Conservation (phyloP, 2,329 filamentous ascomycete species). For the Xylariaceae sp. region DNA sequence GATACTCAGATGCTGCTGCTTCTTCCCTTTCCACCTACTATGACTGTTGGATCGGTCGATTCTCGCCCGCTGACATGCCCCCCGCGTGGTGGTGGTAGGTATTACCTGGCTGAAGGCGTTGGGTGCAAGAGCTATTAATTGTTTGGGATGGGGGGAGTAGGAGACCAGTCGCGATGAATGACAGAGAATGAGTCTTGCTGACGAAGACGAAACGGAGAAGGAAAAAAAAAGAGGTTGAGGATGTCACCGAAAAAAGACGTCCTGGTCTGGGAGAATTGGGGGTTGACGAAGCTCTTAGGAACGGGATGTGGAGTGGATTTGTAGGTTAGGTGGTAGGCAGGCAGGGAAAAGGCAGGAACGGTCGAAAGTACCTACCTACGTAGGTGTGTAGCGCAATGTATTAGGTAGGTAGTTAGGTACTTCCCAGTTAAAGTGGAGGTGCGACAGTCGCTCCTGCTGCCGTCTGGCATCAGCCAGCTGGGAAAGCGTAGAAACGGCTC, state of each 20-base stretch:
- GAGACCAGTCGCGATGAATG: constrained; percentile 10
- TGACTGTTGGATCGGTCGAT: constrained; percentile 15
- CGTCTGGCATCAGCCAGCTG: too few species aligned
- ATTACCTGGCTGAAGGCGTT: constrained; percentile 9
- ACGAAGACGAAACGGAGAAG: not conserved
- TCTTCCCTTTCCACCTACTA: not conserved
- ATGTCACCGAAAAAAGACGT: constrained; percentile 15
- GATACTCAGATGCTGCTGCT: not conserved
- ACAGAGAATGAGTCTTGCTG: not conserved
- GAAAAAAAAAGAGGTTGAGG: constrained; percentile 11
- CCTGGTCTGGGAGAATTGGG: constrained; percentile 18
- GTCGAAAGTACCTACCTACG: not conserved
- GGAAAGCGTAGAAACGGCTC: not conserved
- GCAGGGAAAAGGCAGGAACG: not conserved
- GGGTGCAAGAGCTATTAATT: constrained; percentile 8
- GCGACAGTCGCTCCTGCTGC: too few species aligned
- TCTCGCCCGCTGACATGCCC: constrained; percentile 21
- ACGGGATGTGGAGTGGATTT: constrained; percentile 14
- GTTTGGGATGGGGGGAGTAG: not conserved
- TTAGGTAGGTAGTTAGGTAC: too few species aligned
- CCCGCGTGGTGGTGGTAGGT: constrained; percentile 15
- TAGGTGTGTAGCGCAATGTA: not conserved
- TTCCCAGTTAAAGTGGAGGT: too few species aligned
- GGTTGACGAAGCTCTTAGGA: constrained; percentile 19
- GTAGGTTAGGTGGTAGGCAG: constrained; percentile 3